Base-by-base conservation (phyloP, 1,139 yeast species). In the Hansenula anomala region DNA sequence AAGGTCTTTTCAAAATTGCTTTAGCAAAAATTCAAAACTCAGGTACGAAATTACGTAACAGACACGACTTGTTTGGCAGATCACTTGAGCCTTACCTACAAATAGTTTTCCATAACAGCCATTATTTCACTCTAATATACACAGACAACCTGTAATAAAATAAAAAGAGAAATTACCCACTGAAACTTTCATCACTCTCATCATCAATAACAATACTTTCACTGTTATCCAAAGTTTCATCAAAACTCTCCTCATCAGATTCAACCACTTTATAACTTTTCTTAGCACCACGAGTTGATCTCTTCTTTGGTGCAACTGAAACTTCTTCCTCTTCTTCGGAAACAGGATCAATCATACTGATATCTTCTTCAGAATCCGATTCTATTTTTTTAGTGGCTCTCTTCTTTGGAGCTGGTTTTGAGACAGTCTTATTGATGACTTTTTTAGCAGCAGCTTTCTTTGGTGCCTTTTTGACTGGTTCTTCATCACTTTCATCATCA, bases 201-300 rank as follows among this genome's bases (percentile, higher is more conserved):
- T 33, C 35, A 13, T 25, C 35, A 18, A 33, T 18, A n/a, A 30
- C 25, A 5, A 30, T n/a, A 20, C 33, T 30, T 6, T 30, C 33
- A 4, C 22, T 26, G n/a, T 30, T 20, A 12, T 20, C 33, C 5
- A 14, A 10, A 6, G 33, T n/a, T 4, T 33, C 30, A 9, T 25
- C 28, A 16, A 41, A 29, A 7, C 30, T 29, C 10, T 33, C 28
- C 17, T 38, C 36, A 15, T 38, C 35, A 13, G 44, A 38, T 10
- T 36, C 23, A 15, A 38, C 32, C 9, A 38, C 37, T 28, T 28
- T 41, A 28, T 30, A 36, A 34, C 14, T 36, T 28, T 36, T 36
- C 22, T 30, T 30, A 13, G 20, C 28, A 18, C 27, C 24, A 18
- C 30, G 33, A 28, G 38, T 25, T 15, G 37, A 17, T 36, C 33